Conservation (phyloP, 2,329 filamentous ascomycete genomes). For the Cladosporium sp. region DNA sequence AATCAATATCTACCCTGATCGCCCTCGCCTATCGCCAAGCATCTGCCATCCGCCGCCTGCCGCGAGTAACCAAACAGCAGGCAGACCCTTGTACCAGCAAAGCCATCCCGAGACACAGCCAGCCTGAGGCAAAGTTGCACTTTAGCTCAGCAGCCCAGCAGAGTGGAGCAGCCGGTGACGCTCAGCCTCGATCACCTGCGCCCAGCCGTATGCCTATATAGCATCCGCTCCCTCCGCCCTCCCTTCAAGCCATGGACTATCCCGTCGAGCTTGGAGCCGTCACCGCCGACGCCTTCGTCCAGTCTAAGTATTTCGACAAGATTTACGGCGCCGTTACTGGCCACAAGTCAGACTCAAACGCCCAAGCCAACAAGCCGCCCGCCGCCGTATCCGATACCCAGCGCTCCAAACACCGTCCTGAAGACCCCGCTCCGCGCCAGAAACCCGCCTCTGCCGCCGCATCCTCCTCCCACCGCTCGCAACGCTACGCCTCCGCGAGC, state of each 20-base stretch:
- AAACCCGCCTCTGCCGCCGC: conserved; percentile 20
- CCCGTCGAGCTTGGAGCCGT: conserved; percentile 13
- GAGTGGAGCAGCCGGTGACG: conserved; percentile 11
- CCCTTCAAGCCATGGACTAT: conserved; percentile 10
- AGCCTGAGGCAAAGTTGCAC: background rate
- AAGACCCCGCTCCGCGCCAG: conserved; percentile 12
- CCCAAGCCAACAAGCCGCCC: background rate
- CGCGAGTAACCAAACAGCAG: background rate
- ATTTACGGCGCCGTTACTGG: conserved; percentile 14
- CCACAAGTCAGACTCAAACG: background rate
- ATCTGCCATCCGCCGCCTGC: background rate
- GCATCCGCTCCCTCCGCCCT: conserved; percentile 1
- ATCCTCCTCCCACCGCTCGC: conserved; percentile 12
- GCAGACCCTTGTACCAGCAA: background rate
- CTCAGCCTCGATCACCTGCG: conserved; percentile 7
- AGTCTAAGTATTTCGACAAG: conserved; percentile 19
- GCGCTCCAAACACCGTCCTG: background rate
- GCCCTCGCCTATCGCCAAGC: background rate
- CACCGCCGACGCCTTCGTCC: conserved; percentile 8
- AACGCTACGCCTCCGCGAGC: background rate
- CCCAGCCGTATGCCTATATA: background rate
- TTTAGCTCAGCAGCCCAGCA: background rate
- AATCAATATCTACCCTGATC: background rate
- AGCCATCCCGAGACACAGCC: background rate
- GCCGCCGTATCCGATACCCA: conserved; percentile 7